Conservation (phyloP, 352 stramenopile genomes). For the Halophytophthora polymorphica region DNA sequence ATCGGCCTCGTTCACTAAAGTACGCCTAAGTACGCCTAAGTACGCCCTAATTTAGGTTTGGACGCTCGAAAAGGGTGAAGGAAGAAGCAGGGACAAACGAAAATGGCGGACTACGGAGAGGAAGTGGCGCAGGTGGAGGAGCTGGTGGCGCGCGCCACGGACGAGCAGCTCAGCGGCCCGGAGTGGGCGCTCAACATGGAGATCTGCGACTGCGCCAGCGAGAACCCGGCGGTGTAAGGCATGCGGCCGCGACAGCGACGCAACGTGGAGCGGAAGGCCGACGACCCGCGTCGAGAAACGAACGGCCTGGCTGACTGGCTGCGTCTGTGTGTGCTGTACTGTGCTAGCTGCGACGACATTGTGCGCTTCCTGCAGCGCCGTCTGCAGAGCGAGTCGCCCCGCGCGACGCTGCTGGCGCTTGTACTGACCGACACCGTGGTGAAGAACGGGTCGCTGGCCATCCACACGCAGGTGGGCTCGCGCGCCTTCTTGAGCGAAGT, state of each 20-base stretch:
- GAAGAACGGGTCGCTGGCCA: conserved; percentile 64
- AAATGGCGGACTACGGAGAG: conserved; percentile 42
- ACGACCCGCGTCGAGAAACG: no score
- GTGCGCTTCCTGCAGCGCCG: conserved; percentile 55
- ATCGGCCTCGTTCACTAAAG: no score
- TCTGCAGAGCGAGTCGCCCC: conserved; percentile 48
- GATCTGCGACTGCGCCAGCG: conserved; percentile 67
- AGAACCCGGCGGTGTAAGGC: conserved; percentile 38
- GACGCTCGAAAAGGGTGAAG: conserved; percentile 8
- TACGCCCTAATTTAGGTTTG: no score
- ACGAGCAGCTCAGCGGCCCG: conserved; percentile 36
- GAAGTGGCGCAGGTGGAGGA: conserved; percentile 36
- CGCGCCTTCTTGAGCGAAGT: conserved; percentile 69
- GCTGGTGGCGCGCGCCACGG: conserved; percentile 60
- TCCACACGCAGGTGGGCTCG: conserved; percentile 57
- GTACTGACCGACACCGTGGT: conserved; percentile 71
- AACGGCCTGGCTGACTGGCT: no score
- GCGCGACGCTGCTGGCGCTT: conserved; percentile 48
- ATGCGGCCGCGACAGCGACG: no score
- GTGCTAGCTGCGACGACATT: conserved; percentile 51
- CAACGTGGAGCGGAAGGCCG: no score
- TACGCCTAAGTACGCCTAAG: no score
- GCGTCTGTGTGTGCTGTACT: neutral
- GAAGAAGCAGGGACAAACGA: conserved; percentile 6
- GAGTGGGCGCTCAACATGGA: conserved; percentile 78